These are phyloP conservation scores for Plantago lanceolata DNA, from an alignment of 305 asterid genomes.

Conservation along the genomic window DNA sequence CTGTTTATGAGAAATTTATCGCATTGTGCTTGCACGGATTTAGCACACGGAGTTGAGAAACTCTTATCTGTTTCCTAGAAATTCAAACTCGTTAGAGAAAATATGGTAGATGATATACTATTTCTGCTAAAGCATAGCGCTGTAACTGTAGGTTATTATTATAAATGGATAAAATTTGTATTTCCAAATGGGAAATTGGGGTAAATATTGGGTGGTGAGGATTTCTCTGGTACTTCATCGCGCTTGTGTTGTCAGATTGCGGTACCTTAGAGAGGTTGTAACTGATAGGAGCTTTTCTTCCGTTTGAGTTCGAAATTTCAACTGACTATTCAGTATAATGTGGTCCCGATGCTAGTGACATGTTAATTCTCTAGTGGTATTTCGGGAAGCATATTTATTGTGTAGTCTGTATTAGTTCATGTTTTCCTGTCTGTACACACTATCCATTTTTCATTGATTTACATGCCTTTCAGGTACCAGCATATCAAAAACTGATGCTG, in stretches of 20 bases:
- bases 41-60: neutral
- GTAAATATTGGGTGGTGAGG: neutral
- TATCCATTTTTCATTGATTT: neutral
- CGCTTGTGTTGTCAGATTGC: neutral
- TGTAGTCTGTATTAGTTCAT: neutral
- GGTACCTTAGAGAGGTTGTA: neutral
- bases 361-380: neutral
- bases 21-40: neutral
- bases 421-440: neutral
- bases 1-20: neutral
- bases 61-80: no score
- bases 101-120: neutral
- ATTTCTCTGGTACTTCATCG: neutral
- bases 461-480: conserved; percentile 55
- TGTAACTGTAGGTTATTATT: neutral
- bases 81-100: neutral
- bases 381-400: neutral
- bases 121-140: neutral
- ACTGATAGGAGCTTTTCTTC: neutral
- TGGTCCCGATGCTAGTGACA: neutral
- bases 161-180: neutral
- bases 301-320: neutral
- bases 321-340: neutral
- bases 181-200: neutral
- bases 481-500: conserved; percentile 75